Evolutionary conservation across 768 basidiomycete genomes (phyloP), one percentile per base, ranked within the genome.

Genomic region (Hydnomerulius pinastri): DNA sequence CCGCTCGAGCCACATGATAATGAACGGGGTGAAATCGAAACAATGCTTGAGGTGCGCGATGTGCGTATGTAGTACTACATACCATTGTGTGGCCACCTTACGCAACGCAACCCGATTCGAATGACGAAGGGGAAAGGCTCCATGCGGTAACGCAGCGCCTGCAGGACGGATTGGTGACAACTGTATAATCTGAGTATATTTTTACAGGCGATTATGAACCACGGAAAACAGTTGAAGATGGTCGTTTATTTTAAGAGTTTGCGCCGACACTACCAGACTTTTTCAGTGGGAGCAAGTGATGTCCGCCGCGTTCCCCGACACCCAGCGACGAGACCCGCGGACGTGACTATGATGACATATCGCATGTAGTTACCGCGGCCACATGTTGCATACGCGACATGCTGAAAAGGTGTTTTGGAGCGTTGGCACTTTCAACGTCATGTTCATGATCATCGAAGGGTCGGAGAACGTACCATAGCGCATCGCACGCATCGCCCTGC

Each of bases 381-480:
- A 44, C 59, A 57, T 60, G 59, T 51, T 42, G n/a, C n/a, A n/a
- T n/a, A n/a, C n/a, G 56, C 40, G 48, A 44, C 59, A 57, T 60
- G 59, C 48, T 42, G 43, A 37, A 29, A 28, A 30, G 57, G 32
- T 8, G 51, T 38, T 24, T 23, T 35, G 33, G 33, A 35, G 33
- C n/a, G n/a, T 18, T 35, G 33, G 6, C 4, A 13, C 3, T 33
- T 6, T 33, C 32, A 6, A 33, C 32, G 32, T 33, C 32, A 33
- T 33, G n/a, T n/a, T 13, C 33, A 35, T 17, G 33, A 17, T 35
- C 33, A 35, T 18, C n/a, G 17, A 17, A 35, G 33, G 1, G 33
- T n/a, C 33, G 6, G 33, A 9, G 9, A 18, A 35, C n/a, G n/a
- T 17, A 35, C n/a, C 17, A 17, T 35, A 6, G 33, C 6, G 17